Evolutionary conservation across 75 land plant genomes (phyloP).

Genomic region (Ceratopteris richardii): DNA sequence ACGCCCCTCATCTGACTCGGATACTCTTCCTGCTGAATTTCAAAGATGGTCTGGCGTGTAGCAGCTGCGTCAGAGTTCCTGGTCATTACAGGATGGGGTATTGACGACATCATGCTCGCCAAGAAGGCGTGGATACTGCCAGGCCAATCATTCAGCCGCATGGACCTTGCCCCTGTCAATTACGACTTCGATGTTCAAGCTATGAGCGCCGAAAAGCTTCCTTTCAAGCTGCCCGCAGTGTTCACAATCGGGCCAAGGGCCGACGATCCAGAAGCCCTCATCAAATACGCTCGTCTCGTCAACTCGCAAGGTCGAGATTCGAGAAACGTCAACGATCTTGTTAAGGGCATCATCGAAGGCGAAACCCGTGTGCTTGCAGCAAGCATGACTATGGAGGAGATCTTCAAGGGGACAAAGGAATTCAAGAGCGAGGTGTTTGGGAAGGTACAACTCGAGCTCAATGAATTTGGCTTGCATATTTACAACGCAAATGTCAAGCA

Average conservation of each 20-base stretch:
- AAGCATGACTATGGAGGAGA: slow-evolving; percentile 27
- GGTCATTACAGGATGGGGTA: too few relatives aligned
- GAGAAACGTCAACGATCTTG: slow-evolving; percentile 15
- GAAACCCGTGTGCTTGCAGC: slow-evolving; percentile 31
- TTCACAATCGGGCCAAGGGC: slow-evolving; percentile 18
- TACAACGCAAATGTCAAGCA: slow-evolving; percentile 33
- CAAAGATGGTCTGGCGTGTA: too few relatives aligned
- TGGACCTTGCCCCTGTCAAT: too few relatives aligned
- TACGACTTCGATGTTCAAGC: too few relatives aligned
- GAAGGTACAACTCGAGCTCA: slow-evolving; percentile 26
- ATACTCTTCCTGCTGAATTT: too few relatives aligned
- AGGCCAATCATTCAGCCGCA: too few relatives aligned
- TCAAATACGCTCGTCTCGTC: slow-evolving; percentile 16
- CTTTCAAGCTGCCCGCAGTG: slow-evolving; percentile 26
- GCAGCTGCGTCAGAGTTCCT: too few relatives aligned
- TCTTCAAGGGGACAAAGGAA: slow-evolving; percentile 22
- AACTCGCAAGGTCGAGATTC: slow-evolving; percentile 5
- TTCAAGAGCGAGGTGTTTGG: slow-evolving; percentile 23
- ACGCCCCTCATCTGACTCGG: too few relatives aligned
- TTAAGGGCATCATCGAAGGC: slow-evolving; percentile 28
- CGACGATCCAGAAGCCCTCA: slow-evolving; percentile 4
- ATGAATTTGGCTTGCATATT: slow-evolving; percentile 19
- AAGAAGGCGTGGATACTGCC: too few relatives aligned
- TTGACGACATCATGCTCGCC: too few relatives aligned
- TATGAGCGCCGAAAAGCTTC: slow-evolving; percentile 29